These are phyloP conservation scores for Geotrichum europaeum DNA, from an alignment of 1,139 yeast genomes.

Conservation along the genomic window DNA sequence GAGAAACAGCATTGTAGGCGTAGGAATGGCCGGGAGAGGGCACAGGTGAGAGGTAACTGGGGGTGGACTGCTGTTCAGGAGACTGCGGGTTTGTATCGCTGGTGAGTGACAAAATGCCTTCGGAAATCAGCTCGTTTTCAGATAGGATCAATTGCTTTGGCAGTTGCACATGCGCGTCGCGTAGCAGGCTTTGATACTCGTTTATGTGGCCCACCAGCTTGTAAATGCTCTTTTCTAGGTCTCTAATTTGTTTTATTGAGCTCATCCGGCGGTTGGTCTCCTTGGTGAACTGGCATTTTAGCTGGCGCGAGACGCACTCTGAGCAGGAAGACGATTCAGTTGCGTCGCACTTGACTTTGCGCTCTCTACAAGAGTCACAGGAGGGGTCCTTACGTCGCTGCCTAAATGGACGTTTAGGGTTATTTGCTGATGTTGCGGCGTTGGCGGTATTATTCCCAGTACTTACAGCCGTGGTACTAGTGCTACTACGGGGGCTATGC, in stretches of 20 bases:
- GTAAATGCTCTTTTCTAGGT: conserved; percentile 21
- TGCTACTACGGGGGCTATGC: neutral
- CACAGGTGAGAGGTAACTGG: conserved; percentile 1
- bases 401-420: conserved; percentile 27
- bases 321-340: conserved; percentile 30
- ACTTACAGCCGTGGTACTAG: neutral
- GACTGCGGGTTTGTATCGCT: neutral
- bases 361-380: conserved; percentile 33
- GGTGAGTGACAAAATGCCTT: neutral
- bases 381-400: conserved; percentile 33
- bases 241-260: conserved; percentile 24
- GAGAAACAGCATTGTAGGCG: neutral
- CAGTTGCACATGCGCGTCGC: conserved; percentile 21
- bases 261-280: conserved; percentile 28
- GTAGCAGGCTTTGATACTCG: conserved; percentile 19
- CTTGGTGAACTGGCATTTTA: conserved; percentile 32
- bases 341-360: conserved; percentile 34
- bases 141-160: conserved; percentile 22
- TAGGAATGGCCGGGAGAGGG: neutral
- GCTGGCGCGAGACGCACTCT: conserved; percentile 29
- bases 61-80: conserved; percentile 4
- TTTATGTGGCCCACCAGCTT: conserved; percentile 16
- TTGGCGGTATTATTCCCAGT: neutral
- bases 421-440: neutral
- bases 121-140: conserved; percentile 18